A percentile compares a stretch with the other conserved stretches of the same genome.
Evolutionary conservation across 176 grass and related monocot genomes (phyloP).

Genomic region (Rhynchospora breviuscula): DNA sequence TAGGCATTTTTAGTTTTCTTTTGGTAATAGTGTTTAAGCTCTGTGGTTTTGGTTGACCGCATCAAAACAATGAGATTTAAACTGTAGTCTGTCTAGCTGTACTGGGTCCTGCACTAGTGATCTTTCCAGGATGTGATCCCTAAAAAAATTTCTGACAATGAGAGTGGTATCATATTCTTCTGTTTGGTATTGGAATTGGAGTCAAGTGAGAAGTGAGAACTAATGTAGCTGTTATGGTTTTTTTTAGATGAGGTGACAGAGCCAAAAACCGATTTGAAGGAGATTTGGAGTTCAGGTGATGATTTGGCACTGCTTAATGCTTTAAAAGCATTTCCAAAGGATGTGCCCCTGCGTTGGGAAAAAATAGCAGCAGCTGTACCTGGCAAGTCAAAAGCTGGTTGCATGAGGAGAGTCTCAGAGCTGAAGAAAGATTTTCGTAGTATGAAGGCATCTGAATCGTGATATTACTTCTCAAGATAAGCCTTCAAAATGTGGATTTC

Average conservation of each 20-base stretch:
- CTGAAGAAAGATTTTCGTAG: constrained; percentile 76
- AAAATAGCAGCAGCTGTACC: constrained; percentile 68
- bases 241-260: constrained; percentile 26
- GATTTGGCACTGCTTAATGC: constrained; percentile 78
- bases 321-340: constrained; percentile 85
- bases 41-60: neutral
- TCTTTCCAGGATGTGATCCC: neutral
- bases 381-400: constrained; percentile 57
- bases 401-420: constrained; percentile 67
- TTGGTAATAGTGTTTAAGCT: neutral
- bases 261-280: neutral
- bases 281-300: constrained; percentile 57
- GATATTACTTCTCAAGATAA: neutral
- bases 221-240: neutral
- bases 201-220: neutral
- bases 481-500: neutral
- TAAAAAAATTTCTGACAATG: neutral
- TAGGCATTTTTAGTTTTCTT: neutral
- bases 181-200: neutral
- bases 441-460: constrained; percentile 36
- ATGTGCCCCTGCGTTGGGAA: constrained; percentile 78
- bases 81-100: neutral
- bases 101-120: neutral
- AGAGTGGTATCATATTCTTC: neutral
- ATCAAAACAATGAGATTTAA: neutral